A percentile compares a stretch with the other conserved stretches of the same genome.
These are phyloP conservation scores for Noccaea caerulescens DNA, from an alignment of 345 rosid species.

Conservation along the genomic window DNA sequence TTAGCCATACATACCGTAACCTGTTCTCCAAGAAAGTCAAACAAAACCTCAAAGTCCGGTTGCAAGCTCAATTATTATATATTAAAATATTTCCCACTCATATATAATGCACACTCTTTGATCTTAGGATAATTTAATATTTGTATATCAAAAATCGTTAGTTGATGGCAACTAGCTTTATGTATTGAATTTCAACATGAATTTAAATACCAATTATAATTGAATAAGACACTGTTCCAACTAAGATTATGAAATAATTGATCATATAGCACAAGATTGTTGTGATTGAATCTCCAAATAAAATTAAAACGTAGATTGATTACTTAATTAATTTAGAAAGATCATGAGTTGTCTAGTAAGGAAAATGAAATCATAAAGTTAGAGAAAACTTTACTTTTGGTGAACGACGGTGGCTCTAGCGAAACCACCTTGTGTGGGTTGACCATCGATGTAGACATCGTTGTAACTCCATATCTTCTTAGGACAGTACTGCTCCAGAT, in stretches of 20 bases:
- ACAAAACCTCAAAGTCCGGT: slow-evolving; percentile 19
- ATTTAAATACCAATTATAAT: too few species aligned
- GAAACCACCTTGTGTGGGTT: slow-evolving; percentile 63
- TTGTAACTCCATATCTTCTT: slow-evolving; percentile 65
- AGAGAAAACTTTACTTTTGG: slow-evolving; percentile 52
- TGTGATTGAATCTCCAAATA: background rate
- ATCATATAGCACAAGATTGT: background rate
- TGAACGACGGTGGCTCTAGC: slow-evolving; percentile 56
- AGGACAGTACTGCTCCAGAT: slow-evolving; percentile 62
- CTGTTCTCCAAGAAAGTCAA: slow-evolving; percentile 19
- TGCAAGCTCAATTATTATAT: background rate
- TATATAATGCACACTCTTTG: background rate
- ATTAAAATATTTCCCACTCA: background rate
- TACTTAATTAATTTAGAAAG: background rate
- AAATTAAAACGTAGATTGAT: background rate
- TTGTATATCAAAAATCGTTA: slow-evolving; percentile 9
- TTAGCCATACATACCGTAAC: slow-evolving; percentile 21
- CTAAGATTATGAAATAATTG: background rate
- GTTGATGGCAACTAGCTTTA: slow-evolving; percentile 13
- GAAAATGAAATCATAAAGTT: background rate
- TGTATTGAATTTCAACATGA: background rate
- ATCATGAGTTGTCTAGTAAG: background rate
- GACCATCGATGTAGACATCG: slow-evolving; percentile 57
- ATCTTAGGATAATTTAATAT: background rate
- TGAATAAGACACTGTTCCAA: background rate